A percentile compares a stretch with the other conserved stretches of the same genome.
Conservation (phyloP, 2,329 filamentous ascomycete species). For the Parascedosporium putredinis region DNA sequence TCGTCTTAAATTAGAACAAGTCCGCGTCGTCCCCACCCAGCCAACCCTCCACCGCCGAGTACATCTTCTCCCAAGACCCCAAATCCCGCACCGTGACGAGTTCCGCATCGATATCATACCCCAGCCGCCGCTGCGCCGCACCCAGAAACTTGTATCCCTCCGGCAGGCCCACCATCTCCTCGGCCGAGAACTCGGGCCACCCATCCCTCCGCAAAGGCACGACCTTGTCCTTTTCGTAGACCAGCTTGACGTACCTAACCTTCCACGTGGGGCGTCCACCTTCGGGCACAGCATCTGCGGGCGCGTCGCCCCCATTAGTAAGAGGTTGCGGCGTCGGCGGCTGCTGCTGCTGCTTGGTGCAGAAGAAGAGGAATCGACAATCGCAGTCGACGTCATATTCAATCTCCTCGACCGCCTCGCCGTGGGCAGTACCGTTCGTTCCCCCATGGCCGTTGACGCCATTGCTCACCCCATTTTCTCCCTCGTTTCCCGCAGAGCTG, state of each 20-base stretch:
- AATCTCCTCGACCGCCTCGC: conserved; percentile 8
- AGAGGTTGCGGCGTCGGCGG: not conserved
- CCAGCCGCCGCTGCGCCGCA: conserved; percentile 33
- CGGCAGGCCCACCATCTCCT: conserved; percentile 28
- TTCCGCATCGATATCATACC: conserved; percentile 29
- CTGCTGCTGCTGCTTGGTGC: conserved; percentile 18
- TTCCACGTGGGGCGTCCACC: conserved; percentile 25
- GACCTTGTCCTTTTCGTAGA: conserved; percentile 40
- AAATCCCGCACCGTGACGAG: conserved; percentile 29
- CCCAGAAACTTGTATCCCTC: conserved; percentile 36
- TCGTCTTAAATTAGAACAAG: not conserved
- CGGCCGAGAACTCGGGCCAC: conserved; percentile 25
- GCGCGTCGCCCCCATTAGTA: no score
- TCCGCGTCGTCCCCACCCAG: conserved; percentile 18
- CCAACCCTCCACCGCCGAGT: conserved; percentile 31
- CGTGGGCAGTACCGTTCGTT: not conserved
- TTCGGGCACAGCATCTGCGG: no score
- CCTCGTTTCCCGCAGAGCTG: not conserved
- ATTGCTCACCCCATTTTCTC: not conserved
- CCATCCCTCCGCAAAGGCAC: conserved; percentile 31
- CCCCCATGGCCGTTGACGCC: not conserved
- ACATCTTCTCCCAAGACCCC: conserved; percentile 27
- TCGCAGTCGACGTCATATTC: conserved; percentile 40
- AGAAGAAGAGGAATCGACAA: conserved; percentile 39
- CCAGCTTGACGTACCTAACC: conserved; percentile 34